A percentile compares a stretch with the other conserved stretches of the same genome.
Evolutionary conservation across 306 rosid genomes (phyloP).

Genomic region (Cucurbita argyrosperma): DNA sequence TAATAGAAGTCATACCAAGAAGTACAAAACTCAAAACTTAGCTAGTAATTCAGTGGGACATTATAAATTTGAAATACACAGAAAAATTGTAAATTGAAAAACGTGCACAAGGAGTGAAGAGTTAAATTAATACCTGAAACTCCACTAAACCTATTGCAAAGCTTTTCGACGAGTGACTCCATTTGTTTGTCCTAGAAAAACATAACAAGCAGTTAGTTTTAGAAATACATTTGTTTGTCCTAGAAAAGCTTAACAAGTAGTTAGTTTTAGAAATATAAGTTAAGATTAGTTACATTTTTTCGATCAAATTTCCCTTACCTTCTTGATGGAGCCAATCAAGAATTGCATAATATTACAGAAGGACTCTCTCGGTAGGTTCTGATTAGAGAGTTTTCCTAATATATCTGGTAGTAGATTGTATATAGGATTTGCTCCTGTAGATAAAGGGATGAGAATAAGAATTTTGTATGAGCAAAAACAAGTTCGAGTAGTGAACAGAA

Average conservation of each 20-base stretch:
- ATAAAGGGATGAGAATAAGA: conserved; percentile 5
- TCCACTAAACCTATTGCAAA: conserved; percentile 84
- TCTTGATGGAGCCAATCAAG: conserved; percentile 84
- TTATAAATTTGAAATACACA: no score
- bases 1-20: not conserved
- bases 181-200: conserved; percentile 72
- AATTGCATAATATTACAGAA: conserved; percentile 93
- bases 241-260: conserved; percentile 19
- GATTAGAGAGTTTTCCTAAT: conserved; percentile 74
- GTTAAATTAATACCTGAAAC: conserved; percentile 43
- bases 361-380: conserved; percentile 56
- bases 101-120: not conserved
- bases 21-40: not conserved
- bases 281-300: not conserved
- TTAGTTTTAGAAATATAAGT: conserved; percentile 11
- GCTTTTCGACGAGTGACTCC: conserved; percentile 96
- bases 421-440: conserved; percentile 78
- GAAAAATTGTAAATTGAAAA: not conserved
- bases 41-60: not conserved
- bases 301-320: conserved; percentile 28
- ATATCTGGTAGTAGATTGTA: conserved; percentile 95
- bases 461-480: not conserved
- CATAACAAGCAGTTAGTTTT: conserved; percentile 13
- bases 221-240: conserved; percentile 69
- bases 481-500: not conserved